Evolutionary conservation across 352 stramenopile species (phyloP).

Genomic region (Globisporangium spiculum): DNA sequence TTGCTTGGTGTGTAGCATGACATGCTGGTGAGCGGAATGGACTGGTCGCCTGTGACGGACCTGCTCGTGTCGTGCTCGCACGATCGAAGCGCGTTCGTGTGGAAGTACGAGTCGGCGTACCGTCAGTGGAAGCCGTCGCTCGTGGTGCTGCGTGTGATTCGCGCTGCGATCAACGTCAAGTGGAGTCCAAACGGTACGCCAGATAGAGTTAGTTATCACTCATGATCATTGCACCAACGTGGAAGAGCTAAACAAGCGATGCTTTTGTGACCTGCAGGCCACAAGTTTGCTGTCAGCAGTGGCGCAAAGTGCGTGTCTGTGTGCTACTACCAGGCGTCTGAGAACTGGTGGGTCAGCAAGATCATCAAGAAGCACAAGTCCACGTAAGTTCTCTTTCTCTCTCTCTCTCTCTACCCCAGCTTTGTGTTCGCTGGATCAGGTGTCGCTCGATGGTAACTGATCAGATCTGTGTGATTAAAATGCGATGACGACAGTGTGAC

Average conservation of each 20-base stretch:
- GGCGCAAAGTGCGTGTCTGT: conserved; percentile 93
- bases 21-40: conserved; percentile 90
- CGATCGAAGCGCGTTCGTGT: conserved; percentile 94
- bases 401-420: background rate
- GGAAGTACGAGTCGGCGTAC: conserved; percentile 86
- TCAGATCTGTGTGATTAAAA: background rate
- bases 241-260: background rate
- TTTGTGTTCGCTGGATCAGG: no score
- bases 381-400: conserved; percentile 63
- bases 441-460: no score
- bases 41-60: conserved; percentile 92
- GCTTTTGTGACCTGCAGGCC: conserved; percentile 37
- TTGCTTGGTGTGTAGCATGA: conserved; percentile 68
- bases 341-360: conserved; percentile 96
- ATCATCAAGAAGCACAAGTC: conserved; percentile 97
- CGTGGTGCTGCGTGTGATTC: conserved; percentile 90
- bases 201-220: background rate
- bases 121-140: conserved; percentile 91
- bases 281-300: conserved; percentile 93
- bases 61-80: conserved; percentile 94
- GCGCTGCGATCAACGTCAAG: conserved; percentile 91
- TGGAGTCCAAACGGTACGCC: conserved; percentile 88
- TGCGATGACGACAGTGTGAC: conserved; percentile 48
- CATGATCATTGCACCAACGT: background rate
- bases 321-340: conserved; percentile 89